Evolutionary conservation across 2,329 filamentous ascomycete genomes (phyloP).

Genomic region (Cryphonectria nitschkei): DNA sequence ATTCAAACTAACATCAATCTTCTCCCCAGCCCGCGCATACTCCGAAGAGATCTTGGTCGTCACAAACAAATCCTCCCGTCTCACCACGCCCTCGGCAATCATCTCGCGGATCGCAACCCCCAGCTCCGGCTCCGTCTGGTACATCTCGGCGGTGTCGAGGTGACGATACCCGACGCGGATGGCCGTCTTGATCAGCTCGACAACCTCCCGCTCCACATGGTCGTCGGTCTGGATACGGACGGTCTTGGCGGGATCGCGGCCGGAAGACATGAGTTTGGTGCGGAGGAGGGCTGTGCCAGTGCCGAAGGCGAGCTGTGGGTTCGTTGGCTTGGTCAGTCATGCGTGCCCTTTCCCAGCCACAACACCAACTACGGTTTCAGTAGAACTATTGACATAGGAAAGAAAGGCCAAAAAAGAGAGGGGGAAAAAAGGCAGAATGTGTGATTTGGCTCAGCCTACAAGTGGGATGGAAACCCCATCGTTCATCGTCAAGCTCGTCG

Average conservation of each 20-base stretch:
- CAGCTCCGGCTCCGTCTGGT: constrained; percentile 25
- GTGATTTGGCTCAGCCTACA: background rate
- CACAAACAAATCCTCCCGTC: constrained; percentile 29
- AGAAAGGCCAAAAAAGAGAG: no score
- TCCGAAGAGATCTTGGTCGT: constrained; percentile 20
- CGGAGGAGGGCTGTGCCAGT: constrained; percentile 10
- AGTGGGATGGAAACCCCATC: constrained; percentile 15
- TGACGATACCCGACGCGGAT: constrained; percentile 6
- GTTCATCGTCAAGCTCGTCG: constrained; percentile 6
- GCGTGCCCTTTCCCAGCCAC: no score
- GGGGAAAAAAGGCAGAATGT: background rate
- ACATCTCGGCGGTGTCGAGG: constrained; percentile 6
- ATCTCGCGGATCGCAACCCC: constrained; percentile 18
- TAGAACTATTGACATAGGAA: background rate
- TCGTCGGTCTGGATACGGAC: background rate
- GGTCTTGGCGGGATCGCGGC: background rate
- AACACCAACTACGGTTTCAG: no score
- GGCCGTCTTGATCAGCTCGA: constrained; percentile 5
- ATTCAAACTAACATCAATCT: constrained; percentile 54
- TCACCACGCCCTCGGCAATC: constrained; percentile 13
- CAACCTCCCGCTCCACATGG: background rate
- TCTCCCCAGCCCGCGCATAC: constrained; percentile 36
- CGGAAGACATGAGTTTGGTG: background rate
- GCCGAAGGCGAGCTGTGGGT: background rate
- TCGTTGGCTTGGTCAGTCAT: background rate